phyloP scores from a whole-genome alignment of 1,284 basidiomycete species.

The Fomitopsis pinicola region DNA sequence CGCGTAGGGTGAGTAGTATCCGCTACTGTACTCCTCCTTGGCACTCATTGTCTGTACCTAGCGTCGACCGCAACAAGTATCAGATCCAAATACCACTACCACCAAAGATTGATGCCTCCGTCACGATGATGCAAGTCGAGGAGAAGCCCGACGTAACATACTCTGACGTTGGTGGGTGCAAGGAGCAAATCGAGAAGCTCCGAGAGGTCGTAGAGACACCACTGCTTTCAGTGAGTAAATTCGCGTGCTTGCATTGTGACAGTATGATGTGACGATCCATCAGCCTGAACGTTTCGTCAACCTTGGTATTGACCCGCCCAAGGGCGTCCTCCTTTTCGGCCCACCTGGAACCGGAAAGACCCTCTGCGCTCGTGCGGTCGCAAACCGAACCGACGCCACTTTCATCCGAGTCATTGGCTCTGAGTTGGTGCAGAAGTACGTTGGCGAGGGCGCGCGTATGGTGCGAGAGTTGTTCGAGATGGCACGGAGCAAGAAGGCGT shows the following conservation, averaged over 20 bases:
- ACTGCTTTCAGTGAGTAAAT: slow-evolving; percentile 74
- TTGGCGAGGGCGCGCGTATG: slow-evolving; percentile 99
- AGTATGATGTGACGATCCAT: slow-evolving; percentile 12
- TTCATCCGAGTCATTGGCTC: slow-evolving; percentile 99
- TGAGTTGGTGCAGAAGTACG: slow-evolving; percentile 98
- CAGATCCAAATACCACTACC: slow-evolving; percentile 99
- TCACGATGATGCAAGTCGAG: slow-evolving; percentile 99
- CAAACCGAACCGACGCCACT: slow-evolving; percentile 97
- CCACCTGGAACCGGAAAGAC: slow-evolving; percentile 99
- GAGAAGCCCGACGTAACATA: slow-evolving; percentile 99
- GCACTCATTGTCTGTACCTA: slow-evolving; percentile 22
- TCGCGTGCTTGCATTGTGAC: slow-evolving; percentile 1
- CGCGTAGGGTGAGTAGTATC: slow-evolving; percentile 80
- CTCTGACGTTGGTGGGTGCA: slow-evolving; percentile 97
- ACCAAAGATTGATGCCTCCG: slow-evolving; percentile 98
- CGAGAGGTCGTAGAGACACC: slow-evolving; percentile 98
- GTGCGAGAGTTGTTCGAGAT: slow-evolving; percentile 99
- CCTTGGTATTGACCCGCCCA: slow-evolving; percentile 98
- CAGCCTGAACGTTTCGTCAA: slow-evolving; percentile 98
- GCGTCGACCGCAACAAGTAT: slow-evolving; percentile 93
- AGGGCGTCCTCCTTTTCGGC: slow-evolving; percentile 94
- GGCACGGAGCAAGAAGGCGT: slow-evolving; percentile 98
- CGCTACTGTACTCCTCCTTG: slow-evolving; percentile 10
- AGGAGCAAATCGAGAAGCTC: slow-evolving; percentile 99
- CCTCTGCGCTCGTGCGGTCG: slow-evolving; percentile 95